Evolutionary conservation across 2,329 filamentous ascomycete species (phyloP).

Genomic region (Cladosporium sp.): DNA sequence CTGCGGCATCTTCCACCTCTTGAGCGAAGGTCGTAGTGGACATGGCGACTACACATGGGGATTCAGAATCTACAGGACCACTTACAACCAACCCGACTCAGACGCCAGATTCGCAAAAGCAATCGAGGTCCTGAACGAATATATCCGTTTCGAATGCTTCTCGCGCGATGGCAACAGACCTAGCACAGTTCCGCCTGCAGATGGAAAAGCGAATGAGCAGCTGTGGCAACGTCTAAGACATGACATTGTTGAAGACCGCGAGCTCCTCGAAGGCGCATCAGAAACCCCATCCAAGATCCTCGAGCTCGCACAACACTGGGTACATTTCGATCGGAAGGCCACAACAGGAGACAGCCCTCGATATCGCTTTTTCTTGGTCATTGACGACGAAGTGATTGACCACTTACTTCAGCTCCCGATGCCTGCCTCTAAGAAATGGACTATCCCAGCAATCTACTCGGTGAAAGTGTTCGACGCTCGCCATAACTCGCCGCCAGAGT

Average conservation of each 20-base stretch:
- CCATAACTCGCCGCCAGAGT: not conserved
- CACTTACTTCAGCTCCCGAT: conserved; percentile 1
- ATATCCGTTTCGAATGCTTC: conserved; percentile 1
- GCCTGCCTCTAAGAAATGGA: not conserved
- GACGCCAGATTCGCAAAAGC: not conserved
- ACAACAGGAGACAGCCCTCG: not conserved
- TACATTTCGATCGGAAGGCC: not conserved
- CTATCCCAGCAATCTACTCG: not conserved
- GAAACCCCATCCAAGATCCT: not conserved
- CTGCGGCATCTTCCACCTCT: too few relatives aligned
- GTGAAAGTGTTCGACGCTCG: not conserved
- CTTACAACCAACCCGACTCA: not conserved
- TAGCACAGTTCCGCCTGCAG: too few relatives aligned
- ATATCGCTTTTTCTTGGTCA: conserved; percentile 1
- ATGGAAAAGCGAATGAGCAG: not conserved
- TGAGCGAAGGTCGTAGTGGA: too few relatives aligned
- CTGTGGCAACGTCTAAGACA: not conserved
- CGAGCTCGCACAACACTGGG: not conserved
- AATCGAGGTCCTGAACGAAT: not conserved
- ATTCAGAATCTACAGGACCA: conserved; percentile 2
- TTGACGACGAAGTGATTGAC: not conserved
- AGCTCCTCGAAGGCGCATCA: not conserved
- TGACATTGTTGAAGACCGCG: not conserved
- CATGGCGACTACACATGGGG: not conserved
- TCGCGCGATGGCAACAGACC: not conserved